phyloP scores from a whole-genome alignment of 2,329 filamentous ascomycete genomes.

The Didymella keratinophila region DNA sequence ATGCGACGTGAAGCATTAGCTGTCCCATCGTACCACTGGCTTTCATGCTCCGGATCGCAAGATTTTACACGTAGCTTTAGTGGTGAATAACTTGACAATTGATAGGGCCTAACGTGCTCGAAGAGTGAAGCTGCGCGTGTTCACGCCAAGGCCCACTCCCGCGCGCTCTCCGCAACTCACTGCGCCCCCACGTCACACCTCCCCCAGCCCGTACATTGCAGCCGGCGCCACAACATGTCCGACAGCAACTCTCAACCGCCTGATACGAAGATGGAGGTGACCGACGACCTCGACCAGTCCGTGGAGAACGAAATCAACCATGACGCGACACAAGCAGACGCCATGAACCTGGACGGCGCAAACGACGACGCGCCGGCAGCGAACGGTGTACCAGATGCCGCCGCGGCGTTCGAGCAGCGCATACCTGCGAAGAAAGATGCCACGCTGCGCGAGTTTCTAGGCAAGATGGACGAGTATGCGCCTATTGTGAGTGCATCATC shows the following conservation, averaged over 20 bases:
- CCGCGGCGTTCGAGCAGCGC: conserved; percentile 65
- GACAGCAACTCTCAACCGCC: conserved; percentile 40
- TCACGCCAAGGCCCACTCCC: conserved; percentile 18
- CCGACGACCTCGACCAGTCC: conserved; percentile 52
- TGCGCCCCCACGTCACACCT: conserved; percentile 21
- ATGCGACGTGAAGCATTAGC: not conserved
- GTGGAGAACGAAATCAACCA: conserved; percentile 54
- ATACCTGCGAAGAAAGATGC: conserved; percentile 87
- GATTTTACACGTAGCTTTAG: not conserved
- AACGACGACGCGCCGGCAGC: conserved; percentile 45
- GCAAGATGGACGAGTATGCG: conserved; percentile 98
- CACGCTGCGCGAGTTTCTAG: conserved; percentile 88
- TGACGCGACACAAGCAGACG: conserved; percentile 47
- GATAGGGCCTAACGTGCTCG: not conserved
- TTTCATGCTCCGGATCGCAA: not conserved
- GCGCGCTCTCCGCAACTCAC: conserved; percentile 23
- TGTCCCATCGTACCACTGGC: not conserved
- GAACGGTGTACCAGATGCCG: conserved; percentile 53
- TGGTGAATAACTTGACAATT: not conserved
- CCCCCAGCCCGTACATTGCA: conserved; percentile 7
- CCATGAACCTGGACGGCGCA: conserved; percentile 54
- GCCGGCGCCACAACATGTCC: conserved; percentile 38
- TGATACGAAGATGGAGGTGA: conserved; percentile 42
- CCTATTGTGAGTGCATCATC: conserved; percentile 75
- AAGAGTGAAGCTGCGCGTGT: conserved; percentile 3